Evolutionary conservation across 2,329 filamentous ascomycete genomes (phyloP).

Genomic region (Dothistroma pini): DNA sequence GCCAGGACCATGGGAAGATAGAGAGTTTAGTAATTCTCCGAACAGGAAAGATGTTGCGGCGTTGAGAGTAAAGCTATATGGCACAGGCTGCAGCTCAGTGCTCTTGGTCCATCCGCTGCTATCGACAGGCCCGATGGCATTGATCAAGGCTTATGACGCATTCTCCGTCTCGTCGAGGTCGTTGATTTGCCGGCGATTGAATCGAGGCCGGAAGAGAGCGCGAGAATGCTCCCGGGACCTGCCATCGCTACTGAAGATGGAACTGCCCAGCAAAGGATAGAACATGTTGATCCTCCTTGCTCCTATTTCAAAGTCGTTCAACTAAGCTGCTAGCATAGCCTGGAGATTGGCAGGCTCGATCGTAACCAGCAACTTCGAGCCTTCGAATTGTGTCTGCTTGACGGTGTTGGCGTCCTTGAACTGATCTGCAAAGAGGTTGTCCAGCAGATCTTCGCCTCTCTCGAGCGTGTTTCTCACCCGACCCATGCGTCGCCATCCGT

Average conservation of each 20-base stretch:
- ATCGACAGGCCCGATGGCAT: constrained; percentile 20
- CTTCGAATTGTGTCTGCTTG: constrained; percentile 11
- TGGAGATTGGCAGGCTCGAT: constrained; percentile 53
- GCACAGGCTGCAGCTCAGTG: constrained; percentile 27
- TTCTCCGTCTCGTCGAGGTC: constrained; percentile 30
- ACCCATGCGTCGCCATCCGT: neutral
- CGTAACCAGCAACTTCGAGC: constrained; percentile 5
- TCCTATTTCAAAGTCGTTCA: constrained; percentile 46
- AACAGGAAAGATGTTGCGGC: constrained; percentile 38
- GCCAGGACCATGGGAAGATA: constrained; percentile 17
- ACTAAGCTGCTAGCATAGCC: constrained; percentile 50
- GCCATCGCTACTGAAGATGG: constrained; percentile 34
- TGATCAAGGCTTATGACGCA: constrained; percentile 34
- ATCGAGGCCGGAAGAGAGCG: constrained; percentile 32
- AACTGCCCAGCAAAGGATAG: constrained; percentile 25
- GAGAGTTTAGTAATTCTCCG: constrained; percentile 31
- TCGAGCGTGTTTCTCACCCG: neutral
- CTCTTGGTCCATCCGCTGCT: constrained; percentile 25
- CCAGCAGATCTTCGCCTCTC: constrained; percentile 13
- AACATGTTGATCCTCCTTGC: constrained; percentile 19
- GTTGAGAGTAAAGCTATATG: constrained; percentile 39
- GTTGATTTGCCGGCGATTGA: constrained; percentile 31
- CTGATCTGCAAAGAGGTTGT: constrained; percentile 10
- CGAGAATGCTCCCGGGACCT: constrained; percentile 30
- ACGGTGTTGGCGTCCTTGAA: constrained; percentile 10